These are phyloP conservation scores for Zygosaccharomyces pseudobailii DNA, from an alignment of 1,139 yeast species.

Conservation along the genomic window DNA sequence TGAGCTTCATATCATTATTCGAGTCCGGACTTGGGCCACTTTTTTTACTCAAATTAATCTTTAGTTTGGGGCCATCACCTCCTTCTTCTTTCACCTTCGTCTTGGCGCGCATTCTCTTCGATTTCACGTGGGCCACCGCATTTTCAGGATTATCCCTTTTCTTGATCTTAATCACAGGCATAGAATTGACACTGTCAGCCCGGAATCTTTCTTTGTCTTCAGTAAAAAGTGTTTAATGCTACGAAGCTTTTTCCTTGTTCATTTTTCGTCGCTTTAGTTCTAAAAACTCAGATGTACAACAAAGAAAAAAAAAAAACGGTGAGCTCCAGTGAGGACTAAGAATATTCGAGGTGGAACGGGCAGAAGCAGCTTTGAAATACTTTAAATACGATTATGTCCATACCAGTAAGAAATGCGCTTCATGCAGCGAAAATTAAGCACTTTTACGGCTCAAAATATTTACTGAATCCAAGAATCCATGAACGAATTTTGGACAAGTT, in stretches of 20 bases:
- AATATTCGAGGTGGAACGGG: neutral
- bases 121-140: constrained; percentile 19
- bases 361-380: neutral
- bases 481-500: constrained; percentile 32
- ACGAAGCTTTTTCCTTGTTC: neutral
- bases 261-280: neutral
- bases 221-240: no score
- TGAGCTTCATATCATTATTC: constrained; percentile 23
- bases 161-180: constrained; percentile 33
- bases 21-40: constrained; percentile 11
- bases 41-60: constrained; percentile 33
- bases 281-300: neutral
- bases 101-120: constrained; percentile 27
- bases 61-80: constrained; percentile 22
- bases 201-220: neutral
- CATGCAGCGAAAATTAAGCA: constrained; percentile 17
- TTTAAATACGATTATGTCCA: constrained; percentile 7
- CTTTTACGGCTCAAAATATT: constrained; percentile 33
- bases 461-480: constrained; percentile 27
- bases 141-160: constrained; percentile 26
- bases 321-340: neutral
- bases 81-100: constrained; percentile 18
- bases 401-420: constrained; percentile 11
- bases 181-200: constrained; percentile 1
- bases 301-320: neutral